phyloP scores from a whole-genome alignment of 495 filamentous ascomycete genomes.

The Penicillium longicatenatum region DNA sequence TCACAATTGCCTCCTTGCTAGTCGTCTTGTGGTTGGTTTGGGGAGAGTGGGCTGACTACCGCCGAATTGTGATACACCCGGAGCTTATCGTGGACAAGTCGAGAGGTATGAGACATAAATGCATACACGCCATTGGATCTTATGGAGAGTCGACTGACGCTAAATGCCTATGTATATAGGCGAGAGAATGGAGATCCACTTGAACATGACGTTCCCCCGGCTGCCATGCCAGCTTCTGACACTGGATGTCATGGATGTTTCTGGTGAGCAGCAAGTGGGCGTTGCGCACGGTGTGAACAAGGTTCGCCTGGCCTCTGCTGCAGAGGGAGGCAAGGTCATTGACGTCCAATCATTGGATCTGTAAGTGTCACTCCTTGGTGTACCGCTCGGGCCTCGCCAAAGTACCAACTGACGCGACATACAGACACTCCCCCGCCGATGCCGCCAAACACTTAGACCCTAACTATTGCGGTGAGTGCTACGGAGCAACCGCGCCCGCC shows the following conservation, averaged over 20 bases:
- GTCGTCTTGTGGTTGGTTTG: conserved; percentile 85
- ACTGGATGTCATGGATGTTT: conserved; percentile 98
- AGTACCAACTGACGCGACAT: neutral
- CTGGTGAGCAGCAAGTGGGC: conserved; percentile 91
- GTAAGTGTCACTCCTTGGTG: conserved; percentile 46
- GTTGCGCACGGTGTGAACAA: conserved; percentile 91
- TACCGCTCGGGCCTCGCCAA: conserved; percentile 2
- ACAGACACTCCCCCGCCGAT: conserved; percentile 65
- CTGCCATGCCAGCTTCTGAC: conserved; percentile 95
- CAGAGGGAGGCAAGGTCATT: conserved; percentile 78
- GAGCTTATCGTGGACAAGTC: conserved; percentile 97
- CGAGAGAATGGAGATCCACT: conserved; percentile 97
- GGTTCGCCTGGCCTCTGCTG: conserved; percentile 69
- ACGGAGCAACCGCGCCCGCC: conserved; percentile 73
- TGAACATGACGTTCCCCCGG: conserved; percentile 95
- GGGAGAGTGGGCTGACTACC: conserved; percentile 96
- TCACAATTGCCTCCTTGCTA: conserved; percentile 86
- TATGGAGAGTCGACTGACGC: conserved; percentile 8
- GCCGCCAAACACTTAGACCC: conserved; percentile 83
- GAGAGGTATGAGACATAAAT: conserved; percentile 59
- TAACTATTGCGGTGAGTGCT: conserved; percentile 91
- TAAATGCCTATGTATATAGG: conserved; percentile 49
- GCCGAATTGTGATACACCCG: conserved; percentile 80
- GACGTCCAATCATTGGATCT: conserved; percentile 72
- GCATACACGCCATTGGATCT: conserved; percentile 4